These are phyloP conservation scores for Nicotiana otophora DNA, from an alignment of 257 asterid species.

Conservation along the genomic window DNA sequence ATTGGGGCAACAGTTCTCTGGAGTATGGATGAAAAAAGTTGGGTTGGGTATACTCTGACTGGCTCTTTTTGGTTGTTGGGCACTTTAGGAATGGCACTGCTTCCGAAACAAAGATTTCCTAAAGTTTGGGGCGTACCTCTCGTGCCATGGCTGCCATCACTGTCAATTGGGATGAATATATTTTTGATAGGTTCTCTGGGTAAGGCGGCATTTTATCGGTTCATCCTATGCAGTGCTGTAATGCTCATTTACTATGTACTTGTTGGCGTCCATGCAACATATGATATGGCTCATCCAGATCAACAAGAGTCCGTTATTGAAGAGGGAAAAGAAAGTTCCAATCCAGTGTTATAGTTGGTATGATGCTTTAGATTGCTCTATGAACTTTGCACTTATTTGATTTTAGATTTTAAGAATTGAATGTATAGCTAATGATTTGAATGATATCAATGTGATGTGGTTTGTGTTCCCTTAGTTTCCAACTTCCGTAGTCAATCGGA, in stretches of 20 bases:
- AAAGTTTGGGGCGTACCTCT: slow-evolving; percentile 96
- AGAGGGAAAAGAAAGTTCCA: slow-evolving; percentile 23
- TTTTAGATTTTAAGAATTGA: not conserved
- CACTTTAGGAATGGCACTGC: slow-evolving; percentile 63
- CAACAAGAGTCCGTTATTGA: slow-evolving; percentile 19
- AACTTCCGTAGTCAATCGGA: too few relatives aligned
- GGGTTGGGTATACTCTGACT: slow-evolving; percentile 37
- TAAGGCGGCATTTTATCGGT: slow-evolving; percentile 56
- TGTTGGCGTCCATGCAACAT: slow-evolving; percentile 88
- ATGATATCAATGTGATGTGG: not conserved
- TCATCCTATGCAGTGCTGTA: slow-evolving; percentile 60
- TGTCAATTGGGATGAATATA: slow-evolving; percentile 65
- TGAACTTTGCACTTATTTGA: not conserved
- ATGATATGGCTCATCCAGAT: slow-evolving; percentile 61
- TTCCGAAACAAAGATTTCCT: slow-evolving; percentile 56
- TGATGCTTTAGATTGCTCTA: not conserved
- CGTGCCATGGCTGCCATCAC: slow-evolving; percentile 84
- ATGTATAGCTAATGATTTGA: not conserved
- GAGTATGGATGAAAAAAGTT: slow-evolving; percentile 33
- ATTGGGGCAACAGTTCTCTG: slow-evolving; percentile 52
- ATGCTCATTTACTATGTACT: slow-evolving; percentile 76
- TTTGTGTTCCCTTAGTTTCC: too few relatives aligned
- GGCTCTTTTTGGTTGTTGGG: slow-evolving; percentile 60
- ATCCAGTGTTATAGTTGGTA: slow-evolving; percentile 19
- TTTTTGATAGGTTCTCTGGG: slow-evolving; percentile 91